Base-by-base conservation (phyloP, 2,329 filamentous ascomycete genomes). In the Didymellaceae sp. region DNA sequence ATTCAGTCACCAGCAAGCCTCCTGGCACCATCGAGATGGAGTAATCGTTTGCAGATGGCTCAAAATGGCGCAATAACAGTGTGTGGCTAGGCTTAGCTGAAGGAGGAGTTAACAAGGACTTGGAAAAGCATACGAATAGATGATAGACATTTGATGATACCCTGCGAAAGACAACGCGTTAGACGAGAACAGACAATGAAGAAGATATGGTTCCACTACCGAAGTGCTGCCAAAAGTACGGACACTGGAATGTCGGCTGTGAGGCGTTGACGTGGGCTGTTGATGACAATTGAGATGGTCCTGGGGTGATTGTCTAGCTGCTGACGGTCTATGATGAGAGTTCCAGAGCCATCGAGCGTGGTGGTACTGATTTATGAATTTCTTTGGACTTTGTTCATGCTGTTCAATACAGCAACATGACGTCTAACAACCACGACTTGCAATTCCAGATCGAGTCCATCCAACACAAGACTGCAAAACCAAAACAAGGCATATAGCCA, bases 21-120 rank as follows among this genome's bases (percentile, higher is more conserved):
- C 86, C 85, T 38, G 85, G 84, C 54, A 90, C 87, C 2, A 90
- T 90, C 66, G 88, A 90, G 77, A 82, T 90, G 77, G 86, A 90
- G 75, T 90, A 82, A 25, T 46, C 14, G n/a, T 28, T 24, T n/a
- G 22, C 37, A 5, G 13, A n/a, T 33, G 30, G 26, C 28, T 25
- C 11, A 14, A 11, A 7, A 42, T 22, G 17, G 16, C 21, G n/a
- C 13, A 39, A 16, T n/a, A 16, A 33, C 20, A 24, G 25, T 32
- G 13, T 24, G 9, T 34, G 40, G 49, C 43, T 43, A 47, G 49
- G 35, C 20, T 16, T 20, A 20, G 39, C 33, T 38, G 21, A 17
- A 6, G n/a, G 24, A 30, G 25, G 43, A 39, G 33, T 34, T 47
- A 30, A 28, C 17, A 22, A 18, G 42, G 42, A 41, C 30, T 38